Conservation (phyloP, 257 asterid genomes). For the Nicotiana attenuata region DNA sequence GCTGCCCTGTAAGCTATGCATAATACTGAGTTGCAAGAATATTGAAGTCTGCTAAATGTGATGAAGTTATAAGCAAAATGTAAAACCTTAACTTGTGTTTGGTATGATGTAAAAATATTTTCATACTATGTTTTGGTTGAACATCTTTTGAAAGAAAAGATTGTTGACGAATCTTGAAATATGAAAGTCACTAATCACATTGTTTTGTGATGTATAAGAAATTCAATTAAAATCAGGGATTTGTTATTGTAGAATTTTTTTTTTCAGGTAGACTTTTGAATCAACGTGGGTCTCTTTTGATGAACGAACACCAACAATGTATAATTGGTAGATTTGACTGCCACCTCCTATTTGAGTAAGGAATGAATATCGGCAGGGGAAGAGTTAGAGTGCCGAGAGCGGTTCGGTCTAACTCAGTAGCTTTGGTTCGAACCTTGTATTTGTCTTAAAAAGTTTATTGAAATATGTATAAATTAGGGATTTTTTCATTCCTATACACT, state of each 20-base stretch:
- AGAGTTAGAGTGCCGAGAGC: no score
- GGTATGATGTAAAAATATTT: background rate
- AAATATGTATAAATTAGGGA: no score
- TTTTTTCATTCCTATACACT: no score
- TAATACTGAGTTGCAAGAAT: no score
- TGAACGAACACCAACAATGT: background rate
- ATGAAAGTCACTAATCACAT: background rate
- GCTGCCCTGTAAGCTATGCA: conserved; percentile 20
- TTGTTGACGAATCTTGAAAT: background rate
- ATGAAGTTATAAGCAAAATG: background rate
- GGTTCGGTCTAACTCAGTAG: no score
- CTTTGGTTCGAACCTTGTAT: no score
- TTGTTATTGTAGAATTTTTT: background rate
- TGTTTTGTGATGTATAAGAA: background rate
- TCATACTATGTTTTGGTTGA: background rate
- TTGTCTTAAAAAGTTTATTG: no score
- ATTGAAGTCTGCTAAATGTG: background rate
- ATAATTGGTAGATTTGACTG: no score
- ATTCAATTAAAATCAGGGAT: background rate
- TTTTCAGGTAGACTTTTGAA: no score
- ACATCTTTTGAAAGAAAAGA: background rate
- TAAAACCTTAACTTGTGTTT: background rate
- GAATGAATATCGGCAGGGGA: no score
- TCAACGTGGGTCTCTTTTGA: background rate
- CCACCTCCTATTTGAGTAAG: no score